phyloP scores from a whole-genome alignment of 2,329 filamentous ascomycete genomes.

The Alternaria consortialis region DNA sequence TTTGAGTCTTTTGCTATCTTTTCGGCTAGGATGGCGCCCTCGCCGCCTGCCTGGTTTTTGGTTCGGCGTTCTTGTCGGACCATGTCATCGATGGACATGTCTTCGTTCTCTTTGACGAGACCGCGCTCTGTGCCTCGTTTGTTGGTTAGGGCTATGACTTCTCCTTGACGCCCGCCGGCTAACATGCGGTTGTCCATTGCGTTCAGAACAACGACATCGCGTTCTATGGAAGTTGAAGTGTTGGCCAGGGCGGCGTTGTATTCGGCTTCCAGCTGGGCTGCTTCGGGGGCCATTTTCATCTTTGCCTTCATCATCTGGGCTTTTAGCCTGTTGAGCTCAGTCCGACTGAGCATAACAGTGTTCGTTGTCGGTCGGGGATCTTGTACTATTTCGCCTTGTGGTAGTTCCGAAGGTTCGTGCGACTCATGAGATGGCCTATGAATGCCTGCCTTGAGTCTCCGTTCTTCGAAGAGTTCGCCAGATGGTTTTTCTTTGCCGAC shows the following conservation, averaged over 20 bases:
- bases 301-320: slow-evolving; percentile 97
- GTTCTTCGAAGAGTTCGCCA: slow-evolving; percentile 83
- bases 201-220: slow-evolving; percentile 79
- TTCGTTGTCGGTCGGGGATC: slow-evolving; percentile 61
- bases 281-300: slow-evolving; percentile 78
- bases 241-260: slow-evolving; percentile 79
- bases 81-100: slow-evolving; percentile 98
- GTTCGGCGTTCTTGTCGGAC: slow-evolving; percentile 91
- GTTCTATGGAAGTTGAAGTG: slow-evolving; percentile 65
- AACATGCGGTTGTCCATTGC: slow-evolving; percentile 91
- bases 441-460: slow-evolving; percentile 68
- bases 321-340: slow-evolving; percentile 84
- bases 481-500: slow-evolving; percentile 85
- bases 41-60: slow-evolving; percentile 77
- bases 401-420: slow-evolving; percentile 43
- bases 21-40: slow-evolving; percentile 84
- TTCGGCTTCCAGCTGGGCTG: slow-evolving; percentile 78
- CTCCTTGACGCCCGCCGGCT: slow-evolving; percentile 75
- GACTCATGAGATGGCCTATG: slow-evolving; percentile 45
- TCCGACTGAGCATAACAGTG: slow-evolving; percentile 72
- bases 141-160: slow-evolving; percentile 80
- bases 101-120: slow-evolving; percentile 86
- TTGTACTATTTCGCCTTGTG: slow-evolving; percentile 67
- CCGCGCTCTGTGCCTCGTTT: slow-evolving; percentile 87
- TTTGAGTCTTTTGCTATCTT: slow-evolving; percentile 92